These are phyloP conservation scores for Colletotrichum incanum DNA, from an alignment of 2,329 filamentous ascomycete genomes.

Conservation along the genomic window DNA sequence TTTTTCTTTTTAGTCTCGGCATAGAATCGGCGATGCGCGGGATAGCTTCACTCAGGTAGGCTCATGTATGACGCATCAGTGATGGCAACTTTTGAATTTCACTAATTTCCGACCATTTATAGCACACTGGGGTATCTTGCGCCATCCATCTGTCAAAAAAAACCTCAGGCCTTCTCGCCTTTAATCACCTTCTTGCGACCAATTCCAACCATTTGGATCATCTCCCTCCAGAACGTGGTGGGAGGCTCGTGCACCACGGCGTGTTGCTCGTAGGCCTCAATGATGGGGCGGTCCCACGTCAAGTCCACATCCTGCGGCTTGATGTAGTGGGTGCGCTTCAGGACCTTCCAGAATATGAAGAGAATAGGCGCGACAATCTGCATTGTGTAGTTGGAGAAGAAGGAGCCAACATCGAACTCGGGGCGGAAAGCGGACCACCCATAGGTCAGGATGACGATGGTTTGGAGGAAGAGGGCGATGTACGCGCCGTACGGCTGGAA, in stretches of 20 bases:
- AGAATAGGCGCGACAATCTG: constrained; percentile 72
- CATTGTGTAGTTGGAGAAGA: constrained; percentile 77
- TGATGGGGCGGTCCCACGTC: constrained; percentile 70
- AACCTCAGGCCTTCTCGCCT: constrained; percentile 41
- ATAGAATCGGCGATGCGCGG: not conserved
- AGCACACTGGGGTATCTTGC: constrained; percentile 28
- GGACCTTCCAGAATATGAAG: constrained; percentile 71
- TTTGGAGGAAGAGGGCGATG: constrained; percentile 70
- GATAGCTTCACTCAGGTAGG: not conserved
- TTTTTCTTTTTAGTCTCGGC: not conserved
- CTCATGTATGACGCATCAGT: not conserved
- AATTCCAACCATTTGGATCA: constrained; percentile 63
- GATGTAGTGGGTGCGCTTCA: constrained; percentile 72
- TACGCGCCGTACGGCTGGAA: constrained; percentile 76
- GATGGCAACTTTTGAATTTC: constrained; percentile 10
- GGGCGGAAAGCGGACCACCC: constrained; percentile 76
- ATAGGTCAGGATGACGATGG: constrained; percentile 73
- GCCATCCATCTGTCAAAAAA: not conserved
- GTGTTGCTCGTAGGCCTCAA: constrained; percentile 70
- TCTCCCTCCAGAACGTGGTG: constrained; percentile 70
- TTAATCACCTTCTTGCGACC: constrained; percentile 45
- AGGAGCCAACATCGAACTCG: constrained; percentile 70
- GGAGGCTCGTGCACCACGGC: constrained; percentile 54
- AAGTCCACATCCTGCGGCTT: constrained; percentile 71
- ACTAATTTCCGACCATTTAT: not conserved